phyloP scores from a whole-genome alignment of 2,329 filamentous ascomycete species.

The Xylaria sp. region DNA sequence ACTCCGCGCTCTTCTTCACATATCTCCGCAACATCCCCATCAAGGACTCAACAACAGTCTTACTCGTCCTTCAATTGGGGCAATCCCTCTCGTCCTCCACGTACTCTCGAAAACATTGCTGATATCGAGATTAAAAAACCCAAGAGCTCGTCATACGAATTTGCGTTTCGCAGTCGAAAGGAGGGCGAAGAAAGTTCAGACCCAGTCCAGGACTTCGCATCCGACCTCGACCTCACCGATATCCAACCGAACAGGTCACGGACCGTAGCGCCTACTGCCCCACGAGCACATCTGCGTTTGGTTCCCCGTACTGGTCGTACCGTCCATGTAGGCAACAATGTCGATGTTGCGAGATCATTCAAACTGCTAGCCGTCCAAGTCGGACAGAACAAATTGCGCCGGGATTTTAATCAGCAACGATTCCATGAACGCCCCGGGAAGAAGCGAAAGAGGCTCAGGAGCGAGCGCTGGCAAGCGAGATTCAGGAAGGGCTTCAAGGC shows the following conservation, averaged over 20 bases:
- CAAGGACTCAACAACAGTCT: conserved; percentile 16
- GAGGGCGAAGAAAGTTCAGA: background rate
- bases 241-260: background rate
- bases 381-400: conserved; percentile 60
- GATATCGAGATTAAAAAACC: conserved; percentile 35
- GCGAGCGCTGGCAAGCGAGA: conserved; percentile 69
- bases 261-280: background rate
- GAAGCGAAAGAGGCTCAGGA: conserved; percentile 76
- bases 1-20: conserved; percentile 8
- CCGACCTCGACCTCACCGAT: conserved; percentile 33
- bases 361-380: conserved; percentile 48
- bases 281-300: conserved; percentile 42
- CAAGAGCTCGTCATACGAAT: conserved; percentile 28
- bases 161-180: background rate
- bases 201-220: background rate
- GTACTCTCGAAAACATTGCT: background rate
- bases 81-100: conserved; percentile 8
- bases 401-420: conserved; percentile 63
- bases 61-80: conserved; percentile 24
- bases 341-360: conserved; percentile 55
- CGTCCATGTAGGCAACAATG: conserved; percentile 47
- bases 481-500: conserved; percentile 74
- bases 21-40: background rate
- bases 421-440: conserved; percentile 78
- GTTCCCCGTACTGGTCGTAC: conserved; percentile 53